Base-by-base conservation (phyloP, 495 filamentous ascomycete species). In the Neurospora tetraspora region DNA sequence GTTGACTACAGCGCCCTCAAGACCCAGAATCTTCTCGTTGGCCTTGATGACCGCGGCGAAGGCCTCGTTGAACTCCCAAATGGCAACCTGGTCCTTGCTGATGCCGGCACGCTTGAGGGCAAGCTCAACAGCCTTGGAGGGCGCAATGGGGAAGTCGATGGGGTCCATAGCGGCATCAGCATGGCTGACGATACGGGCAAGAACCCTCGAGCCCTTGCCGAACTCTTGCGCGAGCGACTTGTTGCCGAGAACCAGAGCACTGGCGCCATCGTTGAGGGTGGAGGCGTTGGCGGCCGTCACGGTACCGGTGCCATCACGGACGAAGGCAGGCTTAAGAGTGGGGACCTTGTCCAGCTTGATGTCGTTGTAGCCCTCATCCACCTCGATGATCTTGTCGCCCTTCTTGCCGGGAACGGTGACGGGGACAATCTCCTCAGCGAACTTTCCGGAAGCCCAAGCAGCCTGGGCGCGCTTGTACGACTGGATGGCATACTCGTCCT, bases 51-150 rank as follows among this genome's bases (percentile, higher is more conserved):
- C 95, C 0, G 92, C 95, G 16, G 95, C 95, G 80, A 99, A 99
- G 0, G 96, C 96, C 80, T 99, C 96, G 81, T 99, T 99, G 82
- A 99, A 96, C 81, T 99, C 96, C 94, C 95, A 98, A 4, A 97
- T 83, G 3, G 94, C 90, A 27, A 99, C 92, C 76, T 99, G 91
- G 34, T 96, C 90, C 82, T 93, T 91, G 68, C 88, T 91, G 74
- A 99, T 93, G 9, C 95, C 94, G 3, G 96, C 96, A 70, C 93
- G 88, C 78, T 91, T 88, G 61, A 99, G 83, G n/a, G 93, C 94
- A 76, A 96, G 89, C 3, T 94, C 93, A 2, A 99, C 94, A 0
- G 94, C 96, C 79, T 96, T 92, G 36, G 96, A 90, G 0, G 96
- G 96, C 8, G 96, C 96, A 27, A 97, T 85, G 27, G 96, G 95